Conservation (phyloP, 2,329 filamentous ascomycete genomes). For the Rhynchosporium agropyri region DNA sequence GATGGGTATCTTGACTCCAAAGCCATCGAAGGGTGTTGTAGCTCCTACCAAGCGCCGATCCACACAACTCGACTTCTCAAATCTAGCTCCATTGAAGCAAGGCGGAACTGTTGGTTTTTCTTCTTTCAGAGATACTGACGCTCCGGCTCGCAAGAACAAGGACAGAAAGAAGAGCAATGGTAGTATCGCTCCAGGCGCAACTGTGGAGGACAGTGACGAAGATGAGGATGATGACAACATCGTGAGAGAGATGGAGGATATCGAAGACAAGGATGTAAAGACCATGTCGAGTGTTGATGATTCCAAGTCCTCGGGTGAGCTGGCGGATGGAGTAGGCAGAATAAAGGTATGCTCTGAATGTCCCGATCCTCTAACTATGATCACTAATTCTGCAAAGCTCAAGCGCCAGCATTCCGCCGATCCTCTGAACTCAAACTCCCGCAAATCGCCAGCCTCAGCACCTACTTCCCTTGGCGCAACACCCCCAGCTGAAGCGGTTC, state of each 20-base stretch:
- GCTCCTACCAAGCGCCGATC: constrained; percentile 76
- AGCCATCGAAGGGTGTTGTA: constrained; percentile 63
- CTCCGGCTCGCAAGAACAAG: constrained; percentile 60
- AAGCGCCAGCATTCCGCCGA: constrained; percentile 81
- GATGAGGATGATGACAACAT: constrained; percentile 70
- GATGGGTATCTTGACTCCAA: constrained; percentile 84
- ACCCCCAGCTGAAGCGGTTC: constrained; percentile 46
- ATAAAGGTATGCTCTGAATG: constrained; percentile 64
- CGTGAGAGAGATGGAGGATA: constrained; percentile 66
- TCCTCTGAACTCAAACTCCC: constrained; percentile 54
- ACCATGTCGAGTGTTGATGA: constrained; percentile 70
- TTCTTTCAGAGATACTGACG: constrained; percentile 75
- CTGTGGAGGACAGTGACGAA: constrained; percentile 73
- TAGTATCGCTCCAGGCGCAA: constrained; percentile 52
- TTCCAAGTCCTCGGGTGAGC: constrained; percentile 69
- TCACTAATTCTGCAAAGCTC: constrained; percentile 57
- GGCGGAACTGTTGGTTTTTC: constrained; percentile 90
- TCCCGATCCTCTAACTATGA: neutral
- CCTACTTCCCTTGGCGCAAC: constrained; percentile 47
- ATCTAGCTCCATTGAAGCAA: constrained; percentile 79
- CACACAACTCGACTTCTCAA: constrained; percentile 81
- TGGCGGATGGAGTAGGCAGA: constrained; percentile 78
- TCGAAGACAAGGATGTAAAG: constrained; percentile 63
- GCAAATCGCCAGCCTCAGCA: constrained; percentile 51
- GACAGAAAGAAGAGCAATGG: constrained; percentile 65